Percentiles rank a stretch among this genome's conserved stretches.
Conservation (phyloP, 352 stramenopile genomes). For the Phytophthora hybrid region DNA sequence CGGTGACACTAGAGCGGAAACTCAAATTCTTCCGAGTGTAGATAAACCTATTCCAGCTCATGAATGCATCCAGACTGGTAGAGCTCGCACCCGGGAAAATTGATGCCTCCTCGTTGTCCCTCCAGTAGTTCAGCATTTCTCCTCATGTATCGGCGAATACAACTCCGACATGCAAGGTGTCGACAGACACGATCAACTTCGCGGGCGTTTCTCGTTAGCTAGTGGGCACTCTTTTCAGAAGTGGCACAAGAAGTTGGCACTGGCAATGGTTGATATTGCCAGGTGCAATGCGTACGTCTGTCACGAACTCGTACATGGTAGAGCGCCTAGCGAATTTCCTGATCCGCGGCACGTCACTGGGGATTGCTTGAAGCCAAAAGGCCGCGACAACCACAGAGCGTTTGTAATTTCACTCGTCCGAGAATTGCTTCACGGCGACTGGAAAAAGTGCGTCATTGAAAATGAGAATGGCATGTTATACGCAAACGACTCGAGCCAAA, state of each 20-base stretch:
- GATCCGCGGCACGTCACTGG: no score
- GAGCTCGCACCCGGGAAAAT: no score
- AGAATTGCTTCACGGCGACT: neutral
- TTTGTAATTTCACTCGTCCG: neutral
- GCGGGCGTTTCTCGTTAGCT: neutral
- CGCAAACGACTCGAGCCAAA: neutral
- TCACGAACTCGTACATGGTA: neutral
- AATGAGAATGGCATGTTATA: neutral
- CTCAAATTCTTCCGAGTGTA: no score
- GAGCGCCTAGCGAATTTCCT: neutral
- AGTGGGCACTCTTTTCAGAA: neutral
- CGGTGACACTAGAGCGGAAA: no score
- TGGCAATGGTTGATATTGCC: neutral
- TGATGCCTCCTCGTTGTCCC: no score
- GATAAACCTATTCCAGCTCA: no score
- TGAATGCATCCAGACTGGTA: no score
- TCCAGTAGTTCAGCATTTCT: no score
- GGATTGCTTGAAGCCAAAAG: neutral
- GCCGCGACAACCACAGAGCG: neutral
- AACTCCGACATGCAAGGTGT: slow-evolving; percentile 34
- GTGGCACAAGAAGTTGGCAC: slow-evolving; percentile 2
- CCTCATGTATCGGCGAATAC: slow-evolving; percentile 21
- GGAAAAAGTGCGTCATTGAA: neutral
- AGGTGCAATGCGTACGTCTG: neutral
- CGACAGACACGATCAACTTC: neutral